Evolutionary conservation across 1,284 basidiomycete species (phyloP).

Genomic region (Melanopsichium pennsylvanicum): DNA sequence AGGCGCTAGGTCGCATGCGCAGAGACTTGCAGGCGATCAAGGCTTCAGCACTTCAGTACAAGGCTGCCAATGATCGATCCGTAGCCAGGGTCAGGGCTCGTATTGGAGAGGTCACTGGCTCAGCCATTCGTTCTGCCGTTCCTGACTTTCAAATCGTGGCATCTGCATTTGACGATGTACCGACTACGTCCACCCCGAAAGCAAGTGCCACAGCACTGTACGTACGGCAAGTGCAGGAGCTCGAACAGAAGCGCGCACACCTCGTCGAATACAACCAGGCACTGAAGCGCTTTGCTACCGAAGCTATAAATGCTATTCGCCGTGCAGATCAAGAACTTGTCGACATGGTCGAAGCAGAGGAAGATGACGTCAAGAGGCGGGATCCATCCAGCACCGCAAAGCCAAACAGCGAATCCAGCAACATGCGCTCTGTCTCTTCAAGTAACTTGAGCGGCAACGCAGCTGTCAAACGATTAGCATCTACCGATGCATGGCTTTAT

Average conservation of each 20-base stretch:
- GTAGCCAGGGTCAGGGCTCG: conserved; percentile 36
- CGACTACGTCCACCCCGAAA: conserved; percentile 12
- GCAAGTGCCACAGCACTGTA: conserved; percentile 9
- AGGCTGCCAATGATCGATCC: conserved; percentile 36
- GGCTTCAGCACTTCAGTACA: conserved; percentile 46
- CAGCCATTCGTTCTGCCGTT: conserved; percentile 39
- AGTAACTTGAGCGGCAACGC: conserved; percentile 5
- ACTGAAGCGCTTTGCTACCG: conserved; percentile 46
- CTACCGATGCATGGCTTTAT: conserved; percentile 30
- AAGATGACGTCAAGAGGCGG: conserved; percentile 33
- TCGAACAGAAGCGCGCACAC: conserved; percentile 40
- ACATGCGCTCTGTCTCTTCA: conserved; percentile 13
- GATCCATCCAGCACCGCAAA: neutral
- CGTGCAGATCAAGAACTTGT: conserved; percentile 32
- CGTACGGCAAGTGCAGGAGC: conserved; percentile 46
- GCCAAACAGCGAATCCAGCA: conserved; percentile 7
- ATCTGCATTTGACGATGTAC: conserved; percentile 31
- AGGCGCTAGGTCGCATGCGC: conserved; percentile 37
- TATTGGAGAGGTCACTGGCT: conserved; percentile 50
- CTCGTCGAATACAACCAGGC: conserved; percentile 48
- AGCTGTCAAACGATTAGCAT: conserved; percentile 1
- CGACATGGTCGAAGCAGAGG: conserved; percentile 40
- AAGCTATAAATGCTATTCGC: conserved; percentile 44
- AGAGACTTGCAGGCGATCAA: conserved; percentile 44
- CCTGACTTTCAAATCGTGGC: conserved; percentile 50